Percentiles rank a stretch among this genome's conserved stretches.
phyloP scores from a whole-genome alignment of 139 green algal species.

The Chlorella ohadii region DNA sequence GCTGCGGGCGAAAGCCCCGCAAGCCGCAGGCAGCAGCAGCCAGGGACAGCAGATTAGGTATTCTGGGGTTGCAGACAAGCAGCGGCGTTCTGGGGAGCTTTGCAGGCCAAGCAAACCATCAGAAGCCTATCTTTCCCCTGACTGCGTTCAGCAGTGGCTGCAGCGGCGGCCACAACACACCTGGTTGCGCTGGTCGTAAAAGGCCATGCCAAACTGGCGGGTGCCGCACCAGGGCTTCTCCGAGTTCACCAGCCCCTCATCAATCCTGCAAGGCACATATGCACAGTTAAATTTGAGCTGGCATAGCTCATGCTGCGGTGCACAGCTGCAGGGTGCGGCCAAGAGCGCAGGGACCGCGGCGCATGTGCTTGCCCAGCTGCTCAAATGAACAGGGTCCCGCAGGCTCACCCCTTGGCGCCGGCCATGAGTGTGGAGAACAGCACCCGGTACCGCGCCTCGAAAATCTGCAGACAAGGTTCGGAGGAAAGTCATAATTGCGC shows the following conservation, averaged over 20 bases:
- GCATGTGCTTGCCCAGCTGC: neutral
- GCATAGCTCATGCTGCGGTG: too few species aligned
- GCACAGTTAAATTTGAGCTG: neutral
- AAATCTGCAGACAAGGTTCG: slow-evolving; percentile 68
- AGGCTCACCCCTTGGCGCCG: slow-evolving; percentile 40
- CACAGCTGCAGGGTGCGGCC: too few species aligned
- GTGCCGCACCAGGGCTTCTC: slow-evolving; percentile 54
- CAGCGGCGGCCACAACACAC: neutral
- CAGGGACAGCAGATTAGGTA: too few species aligned
- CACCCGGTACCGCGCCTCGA: slow-evolving; percentile 61
- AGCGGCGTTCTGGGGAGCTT: too few species aligned
- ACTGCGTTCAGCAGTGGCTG: too few species aligned
- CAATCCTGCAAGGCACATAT: slow-evolving; percentile 26
- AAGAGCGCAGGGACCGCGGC: too few species aligned
- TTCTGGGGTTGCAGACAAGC: too few species aligned
- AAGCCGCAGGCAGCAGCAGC: too few species aligned
- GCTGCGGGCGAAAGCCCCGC: neutral
- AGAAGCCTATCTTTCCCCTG: too few species aligned
- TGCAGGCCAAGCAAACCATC: too few species aligned
- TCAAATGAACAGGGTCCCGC: neutral
- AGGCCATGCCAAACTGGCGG: slow-evolving; percentile 56
- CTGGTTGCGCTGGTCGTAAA: slow-evolving; percentile 29
- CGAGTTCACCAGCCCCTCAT: slow-evolving; percentile 53
- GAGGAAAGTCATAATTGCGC: too few species aligned
- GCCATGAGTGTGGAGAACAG: slow-evolving; percentile 61